These are phyloP conservation scores for Claviceps fusiformis DNA, from an alignment of 2,329 filamentous ascomycete species.

Conservation along the genomic window DNA sequence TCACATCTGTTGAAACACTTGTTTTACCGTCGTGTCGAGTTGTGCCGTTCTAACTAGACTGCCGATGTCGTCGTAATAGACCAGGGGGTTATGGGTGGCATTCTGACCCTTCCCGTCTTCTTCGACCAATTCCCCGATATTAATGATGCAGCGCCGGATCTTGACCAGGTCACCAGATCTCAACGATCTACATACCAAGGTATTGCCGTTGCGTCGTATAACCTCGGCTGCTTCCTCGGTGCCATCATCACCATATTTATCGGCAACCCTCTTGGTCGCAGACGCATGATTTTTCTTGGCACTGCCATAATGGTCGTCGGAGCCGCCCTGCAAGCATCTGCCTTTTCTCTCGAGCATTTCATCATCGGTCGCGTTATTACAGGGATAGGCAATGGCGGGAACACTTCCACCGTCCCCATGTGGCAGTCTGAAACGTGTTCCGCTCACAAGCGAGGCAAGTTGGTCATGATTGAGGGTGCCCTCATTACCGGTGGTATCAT, in stretches of 20 bases:
- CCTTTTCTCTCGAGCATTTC: constrained; percentile 39
- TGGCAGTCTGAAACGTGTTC: constrained; percentile 49
- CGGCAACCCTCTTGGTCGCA: constrained; percentile 47
- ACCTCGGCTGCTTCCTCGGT: constrained; percentile 48
- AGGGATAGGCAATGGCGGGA: constrained; percentile 43
- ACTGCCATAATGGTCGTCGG: constrained; percentile 45
- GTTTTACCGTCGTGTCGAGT: neutral
- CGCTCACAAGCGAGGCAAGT: constrained; percentile 42
- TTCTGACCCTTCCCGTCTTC: constrained; percentile 54
- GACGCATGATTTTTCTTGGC: constrained; percentile 45
- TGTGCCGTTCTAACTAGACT: neutral
- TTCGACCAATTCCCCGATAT: constrained; percentile 41
- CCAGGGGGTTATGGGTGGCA: constrained; percentile 62
- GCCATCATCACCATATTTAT: constrained; percentile 53
- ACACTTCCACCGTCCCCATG: constrained; percentile 43
- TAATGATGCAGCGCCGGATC: constrained; percentile 28
- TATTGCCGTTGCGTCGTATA: constrained; percentile 42
- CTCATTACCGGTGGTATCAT: constrained; percentile 44
- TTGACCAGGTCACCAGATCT: constrained; percentile 19
- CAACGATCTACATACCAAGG: constrained; percentile 38
- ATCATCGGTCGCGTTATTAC: constrained; percentile 46
- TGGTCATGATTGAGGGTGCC: constrained; percentile 47
- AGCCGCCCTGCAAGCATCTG: constrained; percentile 43
- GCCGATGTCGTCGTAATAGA: constrained; percentile 31
- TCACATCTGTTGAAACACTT: neutral